A percentile compares a stretch with the other conserved stretches of the same genome.
Evolutionary conservation across 305 asterid species (phyloP).

Genomic region (Euphrasia arctica): DNA sequence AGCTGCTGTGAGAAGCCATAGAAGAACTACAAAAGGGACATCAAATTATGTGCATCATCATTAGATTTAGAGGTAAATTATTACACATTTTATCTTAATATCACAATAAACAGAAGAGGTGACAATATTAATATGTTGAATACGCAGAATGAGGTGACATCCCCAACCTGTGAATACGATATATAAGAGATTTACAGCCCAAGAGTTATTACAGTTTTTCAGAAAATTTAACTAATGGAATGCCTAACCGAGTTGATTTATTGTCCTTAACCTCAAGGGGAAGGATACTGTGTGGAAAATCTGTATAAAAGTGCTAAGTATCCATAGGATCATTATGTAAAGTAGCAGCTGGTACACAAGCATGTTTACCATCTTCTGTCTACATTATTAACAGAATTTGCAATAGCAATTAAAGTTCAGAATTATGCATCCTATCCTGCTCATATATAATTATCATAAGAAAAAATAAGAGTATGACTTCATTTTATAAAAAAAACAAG

Average conservation of each 20-base stretch:
- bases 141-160: too few species aligned
- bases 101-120: not conserved
- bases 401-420: not conserved
- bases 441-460: not conserved
- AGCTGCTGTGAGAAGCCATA: conserved; percentile 75
- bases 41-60: conserved; percentile 1
- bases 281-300: too few species aligned
- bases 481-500: not conserved
- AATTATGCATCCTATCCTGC: not conserved
- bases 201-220: too few species aligned
- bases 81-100: not conserved
- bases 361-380: not conserved
- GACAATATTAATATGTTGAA: not conserved
- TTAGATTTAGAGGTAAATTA: not conserved
- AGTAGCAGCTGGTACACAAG: not conserved
- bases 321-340: too few species aligned
- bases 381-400: not conserved
- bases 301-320: too few species aligned
- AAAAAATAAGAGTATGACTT: too few species aligned
- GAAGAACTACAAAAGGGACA: conserved; percentile 41
- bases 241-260: too few species aligned
- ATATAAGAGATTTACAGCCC: too few species aligned
- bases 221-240: too few species aligned
- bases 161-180: too few species aligned
- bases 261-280: too few species aligned